A percentile compares a stretch with the other conserved stretches of the same genome.
Conservation (phyloP, 768 basidiomycete species). For the Filobasidium floriforme region DNA sequence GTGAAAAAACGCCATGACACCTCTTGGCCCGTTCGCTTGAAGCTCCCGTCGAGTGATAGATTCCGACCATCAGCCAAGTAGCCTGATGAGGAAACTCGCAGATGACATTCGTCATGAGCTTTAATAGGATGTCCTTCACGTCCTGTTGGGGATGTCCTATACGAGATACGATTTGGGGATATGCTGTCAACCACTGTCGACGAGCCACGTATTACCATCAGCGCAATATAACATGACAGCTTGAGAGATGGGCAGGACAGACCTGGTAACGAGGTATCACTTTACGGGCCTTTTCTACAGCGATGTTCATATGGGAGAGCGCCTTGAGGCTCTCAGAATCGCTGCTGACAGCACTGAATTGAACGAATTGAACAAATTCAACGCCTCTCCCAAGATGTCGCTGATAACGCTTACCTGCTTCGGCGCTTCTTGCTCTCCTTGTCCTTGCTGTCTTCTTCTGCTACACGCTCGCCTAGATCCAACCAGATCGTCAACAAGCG, state of each 20-base stretch:
- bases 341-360: not conserved
- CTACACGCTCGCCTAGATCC: conserved; percentile 62
- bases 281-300: conserved; percentile 48
- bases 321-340: not conserved
- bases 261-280: conserved; percentile 75
- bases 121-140: conserved; percentile 57
- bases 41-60: conserved; percentile 66
- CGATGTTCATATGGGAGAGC: conserved; percentile 2
- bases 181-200: conserved; percentile 82
- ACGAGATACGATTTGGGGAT: conserved; percentile 92
- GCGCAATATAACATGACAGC: not conserved
- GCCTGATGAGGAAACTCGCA: conserved; percentile 78
- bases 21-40: conserved; percentile 52
- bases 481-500: conserved; percentile 91
- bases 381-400: too few relatives aligned
- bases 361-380: not conserved
- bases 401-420: not conserved
- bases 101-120: conserved; percentile 67
- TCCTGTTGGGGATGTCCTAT: conserved; percentile 65
- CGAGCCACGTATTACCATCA: not conserved
- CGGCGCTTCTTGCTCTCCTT: conserved; percentile 4
- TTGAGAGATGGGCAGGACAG: conserved; percentile 18
- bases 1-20: conserved; percentile 48
- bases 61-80: conserved; percentile 84
- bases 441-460: conserved; percentile 7